Conservation (phyloP, 2,329 filamentous ascomycete species). For the Trichoderma sp. region DNA sequence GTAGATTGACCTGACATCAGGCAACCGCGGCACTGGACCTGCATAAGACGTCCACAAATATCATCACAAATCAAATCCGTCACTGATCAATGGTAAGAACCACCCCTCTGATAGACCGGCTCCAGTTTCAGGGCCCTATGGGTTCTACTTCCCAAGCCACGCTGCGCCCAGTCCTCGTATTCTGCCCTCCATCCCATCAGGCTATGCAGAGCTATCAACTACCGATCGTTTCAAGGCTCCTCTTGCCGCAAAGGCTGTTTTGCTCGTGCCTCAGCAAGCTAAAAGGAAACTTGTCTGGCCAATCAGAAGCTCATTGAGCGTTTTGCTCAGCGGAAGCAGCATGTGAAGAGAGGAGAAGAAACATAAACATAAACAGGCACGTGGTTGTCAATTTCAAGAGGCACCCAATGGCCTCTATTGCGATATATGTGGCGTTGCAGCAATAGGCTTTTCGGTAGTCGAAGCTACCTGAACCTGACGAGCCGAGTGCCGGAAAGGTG, state of each 20-base stretch:
- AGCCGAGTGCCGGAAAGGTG: background rate
- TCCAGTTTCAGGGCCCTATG: background rate
- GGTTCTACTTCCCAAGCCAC: background rate
- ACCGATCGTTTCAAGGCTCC: slow-evolving; percentile 8
- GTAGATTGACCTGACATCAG: background rate
- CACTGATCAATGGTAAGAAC: background rate
- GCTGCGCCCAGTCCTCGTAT: slow-evolving; percentile 15
- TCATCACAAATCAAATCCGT: background rate
- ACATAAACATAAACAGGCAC: background rate
- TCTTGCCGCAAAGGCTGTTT: slow-evolving; percentile 1
- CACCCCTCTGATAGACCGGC: background rate
- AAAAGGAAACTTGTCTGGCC: background rate
- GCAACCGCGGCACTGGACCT: background rate
- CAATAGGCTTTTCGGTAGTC: slow-evolving; percentile 7
- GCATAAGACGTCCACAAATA: background rate
- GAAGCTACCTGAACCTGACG: slow-evolving; percentile 4
- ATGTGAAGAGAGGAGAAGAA: background rate
- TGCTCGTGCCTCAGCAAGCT: background rate
- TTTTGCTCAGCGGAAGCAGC: background rate
- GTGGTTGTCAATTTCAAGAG: background rate
- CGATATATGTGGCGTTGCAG: background rate
- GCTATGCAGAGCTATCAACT: background rate
- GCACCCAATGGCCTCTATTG: background rate
- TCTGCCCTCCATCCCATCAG: background rate
- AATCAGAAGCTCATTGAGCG: background rate